A percentile compares a stretch with the other conserved stretches of the same genome.
Conservation (phyloP, 768 basidiomycete genomes). For the Harrya chromipes region DNA sequence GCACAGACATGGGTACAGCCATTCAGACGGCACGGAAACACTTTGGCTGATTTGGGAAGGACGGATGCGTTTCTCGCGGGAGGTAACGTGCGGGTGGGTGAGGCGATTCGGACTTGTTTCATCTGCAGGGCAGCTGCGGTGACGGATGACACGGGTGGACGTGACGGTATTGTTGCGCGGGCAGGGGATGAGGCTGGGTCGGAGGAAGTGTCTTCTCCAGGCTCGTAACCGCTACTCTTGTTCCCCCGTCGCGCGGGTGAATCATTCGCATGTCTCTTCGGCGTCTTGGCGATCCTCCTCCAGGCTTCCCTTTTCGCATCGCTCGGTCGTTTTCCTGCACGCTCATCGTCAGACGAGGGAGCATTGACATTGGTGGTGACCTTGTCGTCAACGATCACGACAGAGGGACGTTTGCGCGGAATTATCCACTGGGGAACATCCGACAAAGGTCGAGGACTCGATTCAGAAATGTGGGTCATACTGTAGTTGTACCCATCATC, state of each 20-base stretch:
- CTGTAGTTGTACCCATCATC: conserved; percentile 16
- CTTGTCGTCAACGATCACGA: conserved; percentile 1
- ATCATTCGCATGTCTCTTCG: conserved; percentile 11
- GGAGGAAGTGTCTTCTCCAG: background rate
- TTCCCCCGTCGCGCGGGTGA: conserved; percentile 3
- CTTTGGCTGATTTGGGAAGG: conserved; percentile 11
- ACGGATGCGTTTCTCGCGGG: background rate
- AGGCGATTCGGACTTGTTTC: conserved; percentile 12
- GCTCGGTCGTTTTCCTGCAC: conserved; percentile 17
- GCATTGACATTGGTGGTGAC: background rate
- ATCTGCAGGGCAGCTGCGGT: conserved; percentile 9
- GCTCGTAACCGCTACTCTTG: background rate
- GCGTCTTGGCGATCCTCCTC: conserved; percentile 9
- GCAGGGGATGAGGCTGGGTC: background rate
- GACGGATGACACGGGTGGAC: conserved; percentile 4
- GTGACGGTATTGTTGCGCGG: background rate
- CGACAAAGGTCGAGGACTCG: conserved; percentile 4
- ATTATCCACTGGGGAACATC: conserved; percentile 17
- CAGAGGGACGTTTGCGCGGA: conserved; percentile 22
- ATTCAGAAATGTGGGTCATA: background rate
- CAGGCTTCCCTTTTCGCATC: conserved; percentile 1
- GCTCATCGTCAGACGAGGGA: conserved; percentile 6
- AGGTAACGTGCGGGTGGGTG: conserved; percentile 1
- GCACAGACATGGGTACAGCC: conserved; percentile 28
- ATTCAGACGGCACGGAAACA: conserved; percentile 22